Conservation (phyloP, 106 monocot species). For the Ottelia alismoides region DNA sequence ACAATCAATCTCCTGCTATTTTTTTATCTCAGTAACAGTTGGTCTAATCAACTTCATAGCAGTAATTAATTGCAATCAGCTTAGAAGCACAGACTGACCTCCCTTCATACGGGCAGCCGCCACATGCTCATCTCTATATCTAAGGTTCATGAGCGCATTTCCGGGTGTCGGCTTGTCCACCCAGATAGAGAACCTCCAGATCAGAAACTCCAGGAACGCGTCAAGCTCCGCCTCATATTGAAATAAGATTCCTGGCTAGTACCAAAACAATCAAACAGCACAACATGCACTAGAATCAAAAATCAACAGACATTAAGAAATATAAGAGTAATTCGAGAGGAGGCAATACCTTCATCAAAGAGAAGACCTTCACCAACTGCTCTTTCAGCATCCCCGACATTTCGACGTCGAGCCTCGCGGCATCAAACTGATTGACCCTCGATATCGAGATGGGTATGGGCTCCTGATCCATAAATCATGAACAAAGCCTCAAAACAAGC, state of each 20-base stretch:
- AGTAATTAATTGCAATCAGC: too few species aligned
- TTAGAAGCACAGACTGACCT: constrained; percentile 48
- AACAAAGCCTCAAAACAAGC: background rate
- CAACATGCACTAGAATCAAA: background rate
- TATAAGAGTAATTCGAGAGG: too few species aligned
- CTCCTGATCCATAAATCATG: constrained; percentile 9
- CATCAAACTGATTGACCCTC: constrained; percentile 95
- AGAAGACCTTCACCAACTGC: constrained; percentile 90
- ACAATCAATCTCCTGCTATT: too few species aligned
- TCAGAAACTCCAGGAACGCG: constrained; percentile 97
- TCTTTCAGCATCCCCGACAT: constrained; percentile 98
- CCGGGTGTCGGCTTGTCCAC: constrained; percentile 98
- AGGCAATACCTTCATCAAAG: constrained; percentile 77
- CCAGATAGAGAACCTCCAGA: constrained; percentile 99
- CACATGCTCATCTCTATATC: constrained; percentile 79
- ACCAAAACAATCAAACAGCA: constrained; percentile 25
- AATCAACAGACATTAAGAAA: background rate
- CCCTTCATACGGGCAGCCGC: constrained; percentile 37
- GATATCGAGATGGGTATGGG: constrained; percentile 65
- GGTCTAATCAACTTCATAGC: too few species aligned
- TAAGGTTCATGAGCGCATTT: constrained; percentile 95
- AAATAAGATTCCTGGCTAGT: constrained; percentile 98
- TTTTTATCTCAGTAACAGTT: too few species aligned
- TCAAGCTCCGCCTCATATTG: constrained; percentile 96
- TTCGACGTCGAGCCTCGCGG: constrained; percentile 92